These are phyloP conservation scores for Euphorbia celastroides DNA, from an alignment of 441 rosid genomes.

Conservation along the genomic window DNA sequence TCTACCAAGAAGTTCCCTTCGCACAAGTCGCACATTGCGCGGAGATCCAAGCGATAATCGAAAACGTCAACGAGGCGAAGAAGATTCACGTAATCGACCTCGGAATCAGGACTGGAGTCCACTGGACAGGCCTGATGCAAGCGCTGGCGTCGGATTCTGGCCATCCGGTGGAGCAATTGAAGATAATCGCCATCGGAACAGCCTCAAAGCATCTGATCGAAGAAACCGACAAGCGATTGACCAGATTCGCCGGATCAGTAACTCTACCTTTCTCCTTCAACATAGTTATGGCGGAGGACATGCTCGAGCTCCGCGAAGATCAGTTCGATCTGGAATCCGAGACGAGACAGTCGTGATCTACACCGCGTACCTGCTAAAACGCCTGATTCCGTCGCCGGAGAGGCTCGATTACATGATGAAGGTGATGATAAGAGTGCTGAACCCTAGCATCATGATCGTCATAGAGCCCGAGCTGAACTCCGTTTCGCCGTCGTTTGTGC, in stretches of 20 bases:
- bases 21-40: slow-evolving; percentile 29
- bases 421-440: background rate
- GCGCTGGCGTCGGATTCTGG: slow-evolving; percentile 29
- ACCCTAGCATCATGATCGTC: background rate
- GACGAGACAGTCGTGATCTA: slow-evolving; percentile 33
- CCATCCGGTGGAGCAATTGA: slow-evolving; percentile 33
- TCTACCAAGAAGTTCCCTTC: slow-evolving; percentile 34
- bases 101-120: slow-evolving; percentile 32
- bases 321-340: slow-evolving; percentile 24
- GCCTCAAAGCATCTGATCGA: slow-evolving; percentile 20
- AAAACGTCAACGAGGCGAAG: slow-evolving; percentile 32
- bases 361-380: slow-evolving; percentile 14
- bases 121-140: slow-evolving; percentile 53
- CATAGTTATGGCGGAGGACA: slow-evolving; percentile 34
- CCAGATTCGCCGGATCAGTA: slow-evolving; percentile 33
- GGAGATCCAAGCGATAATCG: slow-evolving; percentile 47
- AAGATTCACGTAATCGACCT: slow-evolving; percentile 46
- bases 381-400: slow-evolving; percentile 26
- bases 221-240: slow-evolving; percentile 37
- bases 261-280: slow-evolving; percentile 37
- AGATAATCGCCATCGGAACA: slow-evolving; percentile 38
- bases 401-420: slow-evolving; percentile 26
- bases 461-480: background rate
- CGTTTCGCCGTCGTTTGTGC: slow-evolving; percentile 12
- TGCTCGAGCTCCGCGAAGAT: slow-evolving; percentile 33